Base-by-base conservation (phyloP, 1,284 basidiomycete species). In the Ceratobasidium sp. region DNA sequence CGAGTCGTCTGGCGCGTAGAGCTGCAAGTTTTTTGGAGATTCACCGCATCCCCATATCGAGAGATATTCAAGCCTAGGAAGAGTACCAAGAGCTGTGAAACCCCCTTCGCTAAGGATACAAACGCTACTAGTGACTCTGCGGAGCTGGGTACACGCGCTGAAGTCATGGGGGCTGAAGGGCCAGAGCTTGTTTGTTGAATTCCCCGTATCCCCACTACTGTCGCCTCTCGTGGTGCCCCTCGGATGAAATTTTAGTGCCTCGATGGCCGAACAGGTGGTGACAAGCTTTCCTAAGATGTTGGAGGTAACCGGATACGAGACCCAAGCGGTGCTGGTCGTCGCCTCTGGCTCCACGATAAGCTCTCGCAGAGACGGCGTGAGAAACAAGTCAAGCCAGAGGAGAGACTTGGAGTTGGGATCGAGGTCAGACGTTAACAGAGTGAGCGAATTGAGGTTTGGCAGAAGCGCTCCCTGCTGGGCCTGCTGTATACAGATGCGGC, bases 301-400 rank as follows among this genome's bases (percentile, higher is more conserved):
- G 6, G 39, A 34, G 43, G 56, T 56, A 11, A 54, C 68, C 11
- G 68, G 22, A 22, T 61, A 71, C 24, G 68, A 71, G 24, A 71
- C 43, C 24, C 39, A 59, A n/a, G 68, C 68, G n/a, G 39, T 58
- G 3, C 14, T 9, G n/a, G 8, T n/a, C 8, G 2, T 43, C 11
- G 22, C 19, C 6, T 16, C 11, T 14, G 68, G 56, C 6, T 48
- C 5, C 1, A 71, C 22, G 9, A n/a, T 24, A 24, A 71, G 53
- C 27, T 49, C 22, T 37, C 24, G 31, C n/a, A 71, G 4, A 16
- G 68, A 48, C 8, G 68, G 56, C 3, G 43, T 31, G 4, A 59
- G 29, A 19, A 71, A 59, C 31, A 71, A 13, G 27, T 71, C 68
- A 11, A 71, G 27, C 54, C 56, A 71, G 16, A 49, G 46, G 24